Percentiles rank a stretch among this genome's conserved stretches.
phyloP scores from a whole-genome alignment of 805 yeast species.

The Candida awuae region DNA sequence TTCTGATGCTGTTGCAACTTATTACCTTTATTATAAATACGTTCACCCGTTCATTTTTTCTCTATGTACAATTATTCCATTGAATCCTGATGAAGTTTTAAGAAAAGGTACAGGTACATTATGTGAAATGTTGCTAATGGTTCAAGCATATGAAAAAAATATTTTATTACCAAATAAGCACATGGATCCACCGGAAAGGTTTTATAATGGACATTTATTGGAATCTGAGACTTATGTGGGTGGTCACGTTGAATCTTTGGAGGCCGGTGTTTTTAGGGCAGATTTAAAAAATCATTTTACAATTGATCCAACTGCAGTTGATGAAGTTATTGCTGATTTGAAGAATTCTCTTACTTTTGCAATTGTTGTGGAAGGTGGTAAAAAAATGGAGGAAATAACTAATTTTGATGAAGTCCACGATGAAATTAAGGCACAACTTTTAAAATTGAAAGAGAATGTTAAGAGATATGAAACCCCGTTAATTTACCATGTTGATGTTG shows the following conservation, averaged over 20 bases:
- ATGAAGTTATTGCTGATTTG: slow-evolving; percentile 66
- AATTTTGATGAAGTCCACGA: slow-evolving; percentile 71
- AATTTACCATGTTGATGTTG: slow-evolving; percentile 96
- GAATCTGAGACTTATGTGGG: slow-evolving; percentile 98
- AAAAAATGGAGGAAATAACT: slow-evolving; percentile 64
- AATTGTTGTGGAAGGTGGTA: slow-evolving; percentile 71
- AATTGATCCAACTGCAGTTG: slow-evolving; percentile 75
- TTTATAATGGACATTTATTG: slow-evolving; percentile 86
- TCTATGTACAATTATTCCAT: slow-evolving; percentile 87
- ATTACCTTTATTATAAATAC: slow-evolving; percentile 89
- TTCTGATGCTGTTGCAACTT: slow-evolving; percentile 98
- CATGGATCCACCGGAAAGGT: slow-evolving; percentile 87
- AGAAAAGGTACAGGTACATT: slow-evolving; percentile 98
- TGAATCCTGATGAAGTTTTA: slow-evolving; percentile 92
- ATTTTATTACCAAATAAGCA: slow-evolving; percentile 91
- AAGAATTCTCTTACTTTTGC: slow-evolving; percentile 74
- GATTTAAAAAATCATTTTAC: slow-evolving; percentile 72
- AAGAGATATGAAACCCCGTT: slow-evolving; percentile 69
- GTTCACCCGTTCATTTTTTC: slow-evolving; percentile 97
- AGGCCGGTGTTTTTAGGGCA: slow-evolving; percentile 95
- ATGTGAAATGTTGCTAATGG: slow-evolving; percentile 96
- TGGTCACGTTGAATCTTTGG: slow-evolving; percentile 95
- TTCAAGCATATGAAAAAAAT: slow-evolving; percentile 74
- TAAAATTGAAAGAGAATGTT: slow-evolving; percentile 55
- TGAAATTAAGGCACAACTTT: slow-evolving; percentile 44